Conservation (phyloP, 2,329 filamentous ascomycete genomes). For the Botrytis porri region DNA sequence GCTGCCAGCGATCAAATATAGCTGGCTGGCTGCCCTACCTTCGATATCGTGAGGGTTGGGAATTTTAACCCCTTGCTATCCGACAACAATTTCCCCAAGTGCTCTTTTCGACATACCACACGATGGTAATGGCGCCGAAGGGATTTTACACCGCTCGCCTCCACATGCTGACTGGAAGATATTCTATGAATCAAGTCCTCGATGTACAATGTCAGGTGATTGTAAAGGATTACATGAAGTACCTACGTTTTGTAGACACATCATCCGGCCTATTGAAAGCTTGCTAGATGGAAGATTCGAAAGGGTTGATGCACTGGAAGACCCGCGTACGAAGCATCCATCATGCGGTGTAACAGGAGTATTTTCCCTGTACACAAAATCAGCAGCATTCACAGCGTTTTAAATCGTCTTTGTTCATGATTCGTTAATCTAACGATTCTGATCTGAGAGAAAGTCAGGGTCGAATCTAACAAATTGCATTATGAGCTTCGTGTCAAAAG, state of each 20-base stretch:
- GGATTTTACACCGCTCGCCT: slow-evolving; percentile 13
- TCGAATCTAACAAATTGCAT: slow-evolving; percentile 13
- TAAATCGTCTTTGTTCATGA: background rate
- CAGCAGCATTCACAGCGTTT: background rate
- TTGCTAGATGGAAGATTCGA: background rate
- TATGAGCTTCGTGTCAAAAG: slow-evolving; percentile 6
- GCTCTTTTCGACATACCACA: background rate
- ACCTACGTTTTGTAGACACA: background rate
- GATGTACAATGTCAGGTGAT: slow-evolving; percentile 10
- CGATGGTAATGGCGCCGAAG: slow-evolving; percentile 6
- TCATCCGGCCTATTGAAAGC: background rate
- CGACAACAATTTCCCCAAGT: background rate
- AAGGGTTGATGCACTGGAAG: slow-evolving; percentile 10
- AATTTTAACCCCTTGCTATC: slow-evolving; percentile 8
- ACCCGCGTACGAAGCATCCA: slow-evolving; percentile 1
- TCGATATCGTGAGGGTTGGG: slow-evolving; percentile 7
- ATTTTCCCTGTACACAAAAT: slow-evolving; percentile 11
- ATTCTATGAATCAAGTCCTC: background rate
- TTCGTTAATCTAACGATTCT: slow-evolving; percentile 17
- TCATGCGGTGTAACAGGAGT: slow-evolving; percentile 14
- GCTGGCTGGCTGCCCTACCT: background rate
- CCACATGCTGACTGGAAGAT: slow-evolving; percentile 7
- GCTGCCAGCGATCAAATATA: slow-evolving; percentile 16
- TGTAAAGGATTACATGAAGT: background rate
- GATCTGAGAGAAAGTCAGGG: slow-evolving; percentile 8